Base-by-base conservation (phyloP, 2,329 filamentous ascomycete species). In the Ramularia endophylla region DNA sequence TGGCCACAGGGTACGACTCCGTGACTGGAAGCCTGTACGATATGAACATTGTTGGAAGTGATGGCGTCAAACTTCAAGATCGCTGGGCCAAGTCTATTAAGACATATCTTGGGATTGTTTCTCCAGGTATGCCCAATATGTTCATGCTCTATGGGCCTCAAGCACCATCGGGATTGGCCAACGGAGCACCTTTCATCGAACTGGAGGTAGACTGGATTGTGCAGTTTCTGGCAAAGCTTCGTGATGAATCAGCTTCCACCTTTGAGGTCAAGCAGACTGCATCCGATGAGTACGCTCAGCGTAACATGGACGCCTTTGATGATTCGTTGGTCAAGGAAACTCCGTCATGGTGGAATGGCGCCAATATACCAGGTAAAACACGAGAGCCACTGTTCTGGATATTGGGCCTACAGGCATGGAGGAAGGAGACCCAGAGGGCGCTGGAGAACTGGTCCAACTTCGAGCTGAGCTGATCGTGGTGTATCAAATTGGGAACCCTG, bases 331-430 rank as follows among this genome's bases (percentile, higher is more conserved):
- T 20, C 62, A 61, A n/a, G n/a, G n/a, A n/a, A n/a, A n/a, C n/a
- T n/a, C n/a, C n/a, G n/a, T n/a, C n/a, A n/a, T n/a, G n/a, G n/a
- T n/a, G n/a, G n/a, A n/a, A n/a, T n/a, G n/a, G n/a, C n/a, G n/a
- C n/a, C 6, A 70, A 71, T 36, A 57, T 71, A 8, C 67, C 68
- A 0, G 67, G 68, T 6, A 70, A 70, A 56, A 52, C 59, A 5
- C 55, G 60, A 5, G 67, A 70, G 50, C 34, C 41, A 13, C 35
- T 50, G 5, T 45, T 44, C 25, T 48, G 40, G 11, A 22, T 40
- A n/a, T 36, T 36, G 8, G 41, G 42, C 3, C 27, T 44, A n/a
- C 42, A 37, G 3, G 38, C n/a, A n/a, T n/a, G n/a, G n/a, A n/a
- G n/a, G n/a, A n/a, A n/a, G n/a, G n/a, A n/a, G n/a, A n/a, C n/a